Evolutionary conservation across 352 stramenopile species (phyloP).

Genomic region (Sclerospora graminicola): DNA sequence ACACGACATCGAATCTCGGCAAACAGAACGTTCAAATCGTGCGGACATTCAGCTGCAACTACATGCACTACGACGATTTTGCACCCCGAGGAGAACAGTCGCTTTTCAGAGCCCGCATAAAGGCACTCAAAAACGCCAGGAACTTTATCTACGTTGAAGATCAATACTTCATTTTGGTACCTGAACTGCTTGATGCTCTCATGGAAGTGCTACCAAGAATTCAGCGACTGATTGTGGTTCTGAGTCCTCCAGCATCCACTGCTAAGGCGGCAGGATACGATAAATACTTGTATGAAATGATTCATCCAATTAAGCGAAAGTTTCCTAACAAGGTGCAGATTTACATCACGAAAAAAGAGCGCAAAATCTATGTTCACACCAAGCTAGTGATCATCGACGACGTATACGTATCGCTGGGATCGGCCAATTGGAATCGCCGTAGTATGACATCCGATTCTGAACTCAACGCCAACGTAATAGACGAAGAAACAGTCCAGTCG

Average conservation of each 20-base stretch:
- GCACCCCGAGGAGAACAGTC: conserved; percentile 31
- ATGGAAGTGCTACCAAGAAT: conserved; percentile 27
- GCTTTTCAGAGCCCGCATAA: conserved; percentile 30
- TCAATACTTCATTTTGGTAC: too few relatives aligned
- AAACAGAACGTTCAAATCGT: not conserved
- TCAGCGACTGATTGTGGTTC: conserved; percentile 37
- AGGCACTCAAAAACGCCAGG: conserved; percentile 21
- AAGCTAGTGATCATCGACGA: conserved; percentile 15
- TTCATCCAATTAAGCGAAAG: conserved; percentile 21
- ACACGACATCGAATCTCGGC: not conserved
- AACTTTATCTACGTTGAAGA: conserved; percentile 1
- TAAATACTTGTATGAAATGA: conserved; percentile 35
- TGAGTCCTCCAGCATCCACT: not conserved
- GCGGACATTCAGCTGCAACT: not conserved
- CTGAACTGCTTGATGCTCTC: conserved; percentile 14
- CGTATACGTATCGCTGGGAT: not conserved
- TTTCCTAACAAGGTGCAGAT: conserved; percentile 41
- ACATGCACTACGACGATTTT: not conserved
- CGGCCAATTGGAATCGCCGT: conserved; percentile 33
- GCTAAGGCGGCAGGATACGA: conserved; percentile 18
- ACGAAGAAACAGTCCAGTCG: conserved; percentile 7
- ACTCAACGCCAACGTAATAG: conserved; percentile 34
- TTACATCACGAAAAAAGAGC: conserved; percentile 19
- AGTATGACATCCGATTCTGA: conserved; percentile 50
- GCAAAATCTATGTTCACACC: conserved; percentile 34